Evolutionary conservation across 164 flowering plant genomes (phyloP).

Genomic region (Piper betle): DNA sequence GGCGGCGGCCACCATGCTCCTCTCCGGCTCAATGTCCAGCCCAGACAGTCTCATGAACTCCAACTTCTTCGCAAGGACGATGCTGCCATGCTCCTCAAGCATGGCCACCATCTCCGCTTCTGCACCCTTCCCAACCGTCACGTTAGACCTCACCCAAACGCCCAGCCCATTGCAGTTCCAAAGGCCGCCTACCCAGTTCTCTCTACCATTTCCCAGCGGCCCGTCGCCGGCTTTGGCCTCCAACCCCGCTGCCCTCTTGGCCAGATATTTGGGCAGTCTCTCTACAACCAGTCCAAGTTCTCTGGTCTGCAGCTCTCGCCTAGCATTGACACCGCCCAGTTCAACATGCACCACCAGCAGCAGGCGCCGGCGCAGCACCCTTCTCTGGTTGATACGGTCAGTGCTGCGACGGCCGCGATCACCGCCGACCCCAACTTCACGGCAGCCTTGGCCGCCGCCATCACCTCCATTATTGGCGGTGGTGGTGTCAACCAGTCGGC

Average conservation of each 20-base stretch:
- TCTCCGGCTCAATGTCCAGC: slow-evolving; percentile 72
- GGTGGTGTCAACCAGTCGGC: slow-evolving; percentile 13
- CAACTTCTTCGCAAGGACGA: slow-evolving; percentile 31
- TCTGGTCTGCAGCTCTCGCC: slow-evolving; percentile 55
- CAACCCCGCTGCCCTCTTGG: slow-evolving; percentile 8
- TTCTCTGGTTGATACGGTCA: slow-evolving; percentile 28
- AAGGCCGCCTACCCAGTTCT: slow-evolving; percentile 38
- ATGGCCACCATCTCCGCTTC: slow-evolving; percentile 78
- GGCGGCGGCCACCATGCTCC: slow-evolving; percentile 59
- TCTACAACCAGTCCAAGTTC: slow-evolving; percentile 58
- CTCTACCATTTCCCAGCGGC: slow-evolving; percentile 26
- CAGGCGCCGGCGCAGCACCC: slow-evolving; percentile 9
- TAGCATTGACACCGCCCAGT: slow-evolving; percentile 15
- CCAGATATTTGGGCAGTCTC: slow-evolving; percentile 50
- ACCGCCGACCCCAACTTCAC: slow-evolving; percentile 52
- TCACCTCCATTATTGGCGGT: slow-evolving; percentile 40
- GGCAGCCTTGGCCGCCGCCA: slow-evolving; percentile 43
- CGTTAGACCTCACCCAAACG: slow-evolving; percentile 56
- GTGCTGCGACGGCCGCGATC: slow-evolving; percentile 34
- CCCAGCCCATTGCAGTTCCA: slow-evolving; percentile 40
- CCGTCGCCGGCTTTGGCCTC: slow-evolving; percentile 4
- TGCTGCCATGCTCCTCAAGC: slow-evolving; percentile 42
- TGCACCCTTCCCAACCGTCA: slow-evolving; percentile 75
- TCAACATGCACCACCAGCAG: slow-evolving; percentile 8
- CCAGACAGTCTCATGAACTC: slow-evolving; percentile 52